phyloP scores from a whole-genome alignment of 2,329 filamentous ascomycete species.

The Domatiomyces catenatus region DNA sequence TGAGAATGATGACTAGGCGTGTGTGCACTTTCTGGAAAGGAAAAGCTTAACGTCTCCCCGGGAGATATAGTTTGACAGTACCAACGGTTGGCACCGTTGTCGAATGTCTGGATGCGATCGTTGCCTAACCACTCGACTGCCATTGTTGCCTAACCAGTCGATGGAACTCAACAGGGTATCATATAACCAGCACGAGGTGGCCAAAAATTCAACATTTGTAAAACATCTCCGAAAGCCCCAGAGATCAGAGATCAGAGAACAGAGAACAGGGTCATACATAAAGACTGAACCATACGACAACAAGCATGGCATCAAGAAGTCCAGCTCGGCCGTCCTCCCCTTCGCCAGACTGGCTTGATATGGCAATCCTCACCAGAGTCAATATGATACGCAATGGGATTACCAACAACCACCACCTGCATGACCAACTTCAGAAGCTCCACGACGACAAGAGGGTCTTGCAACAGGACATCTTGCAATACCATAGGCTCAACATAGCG shows the following conservation, averaged over 20 bases:
- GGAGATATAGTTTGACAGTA: not conserved
- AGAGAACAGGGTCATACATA: not conserved
- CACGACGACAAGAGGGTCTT: not conserved
- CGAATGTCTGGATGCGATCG: not conserved
- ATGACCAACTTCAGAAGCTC: not conserved
- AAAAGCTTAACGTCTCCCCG: not conserved
- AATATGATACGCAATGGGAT: not conserved
- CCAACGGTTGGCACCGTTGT: not conserved
- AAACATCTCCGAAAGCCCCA: not conserved
- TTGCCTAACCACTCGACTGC: not conserved
- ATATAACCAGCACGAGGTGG: no score
- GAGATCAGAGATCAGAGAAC: not conserved
- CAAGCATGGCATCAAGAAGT: not conserved
- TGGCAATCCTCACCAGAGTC: not conserved
- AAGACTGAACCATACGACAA: not conserved
- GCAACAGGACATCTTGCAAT: not conserved
- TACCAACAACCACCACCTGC: not conserved
- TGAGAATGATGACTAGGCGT: not conserved
- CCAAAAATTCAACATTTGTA: no score
- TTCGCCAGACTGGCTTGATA: not conserved
- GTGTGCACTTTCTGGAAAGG: not conserved
- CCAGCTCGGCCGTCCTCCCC: not conserved
- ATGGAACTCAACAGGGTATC: not conserved
- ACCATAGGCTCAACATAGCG: not conserved
- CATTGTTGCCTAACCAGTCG: not conserved